Conservation (phyloP, 176 grass and related monocot species). For the Aegilops tauschii region DNA sequence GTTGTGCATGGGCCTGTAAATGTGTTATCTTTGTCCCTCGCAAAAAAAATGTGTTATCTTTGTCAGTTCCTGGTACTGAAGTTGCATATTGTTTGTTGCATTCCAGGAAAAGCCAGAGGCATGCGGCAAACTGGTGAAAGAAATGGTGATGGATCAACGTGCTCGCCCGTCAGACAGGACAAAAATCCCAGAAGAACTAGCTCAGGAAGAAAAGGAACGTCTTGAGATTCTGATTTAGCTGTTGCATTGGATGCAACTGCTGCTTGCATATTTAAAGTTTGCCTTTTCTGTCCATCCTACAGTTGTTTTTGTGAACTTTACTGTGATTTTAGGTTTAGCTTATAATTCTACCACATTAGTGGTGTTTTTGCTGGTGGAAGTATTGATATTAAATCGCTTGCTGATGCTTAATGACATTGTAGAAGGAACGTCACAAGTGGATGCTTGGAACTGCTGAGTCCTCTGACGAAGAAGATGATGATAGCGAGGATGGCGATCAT, state of each 20-base stretch:
- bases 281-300: neutral
- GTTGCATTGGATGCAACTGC: constrained; percentile 54
- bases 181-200: constrained; percentile 95
- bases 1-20: neutral
- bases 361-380: constrained; percentile 6
- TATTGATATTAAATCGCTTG: constrained; percentile 13
- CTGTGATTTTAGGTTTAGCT: neutral
- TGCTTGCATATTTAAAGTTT: constrained; percentile 24
- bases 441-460: constrained; percentile 72
- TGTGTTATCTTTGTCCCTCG: neutral
- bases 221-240: constrained; percentile 35
- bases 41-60: neutral
- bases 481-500: constrained; percentile 25
- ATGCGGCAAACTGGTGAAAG: constrained; percentile 92
- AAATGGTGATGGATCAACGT: constrained; percentile 79
- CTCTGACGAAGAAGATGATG: constrained; percentile 52
- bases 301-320: constrained; percentile 22
- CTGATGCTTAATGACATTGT: constrained; percentile 30
- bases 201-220: constrained; percentile 80
- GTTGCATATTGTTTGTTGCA: constrained; percentile 10
- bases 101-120: constrained; percentile 58
- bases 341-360: neutral
- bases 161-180: constrained; percentile 78
- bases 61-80: constrained; percentile 13
- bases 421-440: constrained; percentile 82